These are phyloP conservation scores for Cryptococcus hybrid DNA, from an alignment of 1,284 basidiomycete species.

Conservation along the genomic window DNA sequence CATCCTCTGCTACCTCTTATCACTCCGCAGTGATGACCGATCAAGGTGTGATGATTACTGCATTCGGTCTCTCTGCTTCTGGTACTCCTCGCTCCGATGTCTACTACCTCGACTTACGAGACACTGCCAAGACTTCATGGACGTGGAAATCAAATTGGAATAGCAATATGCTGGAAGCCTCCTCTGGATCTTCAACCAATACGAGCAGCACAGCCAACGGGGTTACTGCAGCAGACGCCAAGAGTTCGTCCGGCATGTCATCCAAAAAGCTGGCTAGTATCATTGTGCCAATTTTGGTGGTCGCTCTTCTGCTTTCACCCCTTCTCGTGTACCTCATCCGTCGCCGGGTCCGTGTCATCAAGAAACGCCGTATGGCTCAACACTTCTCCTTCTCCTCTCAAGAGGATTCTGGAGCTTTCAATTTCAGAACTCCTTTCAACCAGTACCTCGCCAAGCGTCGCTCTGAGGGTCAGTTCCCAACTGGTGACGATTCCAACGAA, in stretches of 20 bases:
- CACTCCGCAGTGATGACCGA: slow-evolving; percentile 48
- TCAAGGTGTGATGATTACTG: slow-evolving; percentile 49
- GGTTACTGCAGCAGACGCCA: slow-evolving; percentile 2
- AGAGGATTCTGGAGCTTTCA: slow-evolving; percentile 39
- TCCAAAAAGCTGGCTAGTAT: slow-evolving; percentile 35
- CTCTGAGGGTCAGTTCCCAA: slow-evolving; percentile 26
- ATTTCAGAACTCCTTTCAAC: slow-evolving; percentile 15
- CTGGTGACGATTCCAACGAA: slow-evolving; percentile 38
- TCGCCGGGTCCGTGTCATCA: slow-evolving; percentile 36
- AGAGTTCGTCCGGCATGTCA: slow-evolving; percentile 9
- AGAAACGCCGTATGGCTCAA: slow-evolving; percentile 45
- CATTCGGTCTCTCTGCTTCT: slow-evolving; percentile 41
- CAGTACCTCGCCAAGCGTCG: slow-evolving; percentile 8
- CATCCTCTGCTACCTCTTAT: slow-evolving; percentile 39
- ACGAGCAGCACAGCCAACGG: slow-evolving; percentile 4
- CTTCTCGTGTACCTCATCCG: slow-evolving; percentile 38
- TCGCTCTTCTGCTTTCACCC: slow-evolving; percentile 31
- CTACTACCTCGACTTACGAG: slow-evolving; percentile 47
- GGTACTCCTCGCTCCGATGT: slow-evolving; percentile 33
- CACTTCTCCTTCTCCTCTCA: slow-evolving; percentile 48
- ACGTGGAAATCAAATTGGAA: slow-evolving; percentile 45
- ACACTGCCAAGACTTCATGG: slow-evolving; percentile 31
- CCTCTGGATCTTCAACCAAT: not conserved
- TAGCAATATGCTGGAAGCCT: slow-evolving; percentile 29
- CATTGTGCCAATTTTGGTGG: slow-evolving; percentile 40